A percentile compares a stretch with the other conserved stretches of the same genome.
Conservation (phyloP, 139 green algal species). For the Prasinococcaceae sp. region DNA sequence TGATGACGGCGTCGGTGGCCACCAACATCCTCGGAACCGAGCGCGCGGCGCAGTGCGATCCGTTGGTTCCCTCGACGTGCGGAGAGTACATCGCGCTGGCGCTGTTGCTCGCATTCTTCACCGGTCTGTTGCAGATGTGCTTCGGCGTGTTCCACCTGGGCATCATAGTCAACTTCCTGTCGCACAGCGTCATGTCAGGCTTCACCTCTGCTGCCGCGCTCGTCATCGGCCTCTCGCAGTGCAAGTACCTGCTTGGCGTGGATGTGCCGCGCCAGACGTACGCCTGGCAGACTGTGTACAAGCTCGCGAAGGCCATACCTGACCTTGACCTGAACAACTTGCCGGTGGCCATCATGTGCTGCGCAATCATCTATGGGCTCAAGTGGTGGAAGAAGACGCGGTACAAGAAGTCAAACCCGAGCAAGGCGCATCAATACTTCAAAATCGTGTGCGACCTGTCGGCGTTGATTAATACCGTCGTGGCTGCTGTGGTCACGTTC, state of each 20-base stretch:
- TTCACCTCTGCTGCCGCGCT: slow-evolving; percentile 79
- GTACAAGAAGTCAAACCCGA: background rate
- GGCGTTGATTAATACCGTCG: background rate
- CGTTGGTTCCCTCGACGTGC: too few species aligned
- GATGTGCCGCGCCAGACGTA: background rate
- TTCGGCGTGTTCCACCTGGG: slow-evolving; percentile 62
- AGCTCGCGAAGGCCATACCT: background rate
- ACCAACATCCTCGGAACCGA: too few species aligned
- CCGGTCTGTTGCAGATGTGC: slow-evolving; percentile 10
- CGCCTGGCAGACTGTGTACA: background rate
- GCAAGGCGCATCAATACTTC: too few species aligned
- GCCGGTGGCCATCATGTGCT: slow-evolving; percentile 23
- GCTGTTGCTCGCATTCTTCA: too few species aligned
- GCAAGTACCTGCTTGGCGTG: slow-evolving; percentile 14
- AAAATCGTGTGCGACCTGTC: slow-evolving; percentile 29
- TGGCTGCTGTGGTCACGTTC: background rate
- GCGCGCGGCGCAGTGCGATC: too few species aligned
- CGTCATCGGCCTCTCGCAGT: slow-evolving; percentile 52
- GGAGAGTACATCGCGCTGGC: too few species aligned
- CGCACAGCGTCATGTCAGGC: slow-evolving; percentile 58
- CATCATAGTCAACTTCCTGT: slow-evolving; percentile 73
- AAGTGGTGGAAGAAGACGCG: background rate
- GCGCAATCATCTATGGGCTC: background rate
- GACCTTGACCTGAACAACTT: slow-evolving; percentile 24
- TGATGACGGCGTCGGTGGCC: slow-evolving; percentile 27